Evolutionary conservation across 202 grass and related monocot species (phyloP), one percentile per base, ranked within the genome.

Genomic region (Setaria italica): DNA sequence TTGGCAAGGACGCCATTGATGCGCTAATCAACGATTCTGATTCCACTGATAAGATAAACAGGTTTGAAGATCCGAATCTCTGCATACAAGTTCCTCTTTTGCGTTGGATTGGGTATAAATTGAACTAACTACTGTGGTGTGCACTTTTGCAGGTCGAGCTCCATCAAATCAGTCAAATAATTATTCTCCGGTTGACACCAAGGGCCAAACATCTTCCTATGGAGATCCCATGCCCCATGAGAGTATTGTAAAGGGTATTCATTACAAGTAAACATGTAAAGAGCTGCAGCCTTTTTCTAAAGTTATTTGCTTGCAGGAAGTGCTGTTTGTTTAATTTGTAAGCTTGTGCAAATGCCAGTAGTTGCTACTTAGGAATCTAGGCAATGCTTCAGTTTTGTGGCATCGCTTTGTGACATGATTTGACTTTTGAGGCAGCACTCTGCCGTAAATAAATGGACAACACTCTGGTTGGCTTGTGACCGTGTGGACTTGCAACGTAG

Each of bases 1-100:
- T 50, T 60, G 76, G 77, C 72, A 92, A 90, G 56, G 62, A 14
- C 12, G 78, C 60, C 34, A 74, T 74, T 33, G 64, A 89, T 25
- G 7, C 17, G 1, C 70, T 87, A 37, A 45, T 91, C 49, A 84
- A 87, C 34, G 89, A 86, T 68, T 16, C 35, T 64, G 86, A 91
- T 89, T 82, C 85, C 42, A 68, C 87, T 15, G 87, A 90, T 72
- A 95, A 94, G 64, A 80, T 86, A 70, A 82, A 48, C 54, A 95
- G 93, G 93, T 95, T 76, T 59, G 81, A 80, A 46, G 48, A 86
- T 32, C 29, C 71, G 32, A 86, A 39, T 72, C 55, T 42, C 30
- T 87, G 45, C 11, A 43, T 21, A 25, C 8, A 50, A 30, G 48
- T 16, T 41, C 39, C 39, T 45, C 34, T 46, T 78, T 32, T 70